Evolutionary conservation across 441 rosid species (phyloP).

Genomic region (Caryocar brasiliense): DNA sequence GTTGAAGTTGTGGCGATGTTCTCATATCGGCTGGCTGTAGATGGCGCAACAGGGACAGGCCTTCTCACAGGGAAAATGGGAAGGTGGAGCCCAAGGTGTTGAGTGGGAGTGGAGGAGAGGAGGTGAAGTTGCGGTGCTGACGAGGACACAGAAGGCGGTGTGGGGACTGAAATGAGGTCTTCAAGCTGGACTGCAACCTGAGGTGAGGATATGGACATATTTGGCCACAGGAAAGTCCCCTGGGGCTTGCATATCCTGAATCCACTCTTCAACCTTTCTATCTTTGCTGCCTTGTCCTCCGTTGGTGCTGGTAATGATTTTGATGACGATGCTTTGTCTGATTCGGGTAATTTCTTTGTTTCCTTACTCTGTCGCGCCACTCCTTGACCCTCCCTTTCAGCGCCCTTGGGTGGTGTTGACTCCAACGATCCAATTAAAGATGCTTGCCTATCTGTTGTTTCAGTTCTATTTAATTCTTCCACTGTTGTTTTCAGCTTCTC

Average conservation of each 20-base stretch:
- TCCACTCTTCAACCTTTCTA: constrained; percentile 60
- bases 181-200: constrained; percentile 25
- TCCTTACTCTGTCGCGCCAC: constrained; percentile 3
- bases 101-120: constrained; percentile 13
- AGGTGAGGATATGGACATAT: constrained; percentile 23
- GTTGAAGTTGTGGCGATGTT: constrained; percentile 5
- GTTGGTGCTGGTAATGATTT: constrained; percentile 4
- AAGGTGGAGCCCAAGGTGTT: constrained; percentile 6
- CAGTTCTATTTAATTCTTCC: constrained; percentile 29
- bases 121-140: constrained; percentile 10
- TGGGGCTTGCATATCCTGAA: constrained; percentile 80
- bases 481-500: constrained; percentile 29
- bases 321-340: constrained; percentile 4
- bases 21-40: constrained; percentile 14
- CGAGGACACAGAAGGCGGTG: constrained; percentile 36
- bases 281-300: constrained; percentile 44
- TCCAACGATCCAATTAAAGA: constrained; percentile 7
- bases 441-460: constrained; percentile 13
- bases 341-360: background rate
- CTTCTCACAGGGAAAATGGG: constrained; percentile 35
- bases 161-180: constrained; percentile 26
- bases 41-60: constrained; percentile 13
- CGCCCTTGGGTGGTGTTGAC: constrained; percentile 9
- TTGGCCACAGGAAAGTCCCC: constrained; percentile 73
- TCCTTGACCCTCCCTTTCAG: constrained; percentile 13